Evolutionary conservation across 2,329 filamentous ascomycete species (phyloP), one percentile per base, ranked within the genome.

Genomic region (Aspergillus cejpii): DNA sequence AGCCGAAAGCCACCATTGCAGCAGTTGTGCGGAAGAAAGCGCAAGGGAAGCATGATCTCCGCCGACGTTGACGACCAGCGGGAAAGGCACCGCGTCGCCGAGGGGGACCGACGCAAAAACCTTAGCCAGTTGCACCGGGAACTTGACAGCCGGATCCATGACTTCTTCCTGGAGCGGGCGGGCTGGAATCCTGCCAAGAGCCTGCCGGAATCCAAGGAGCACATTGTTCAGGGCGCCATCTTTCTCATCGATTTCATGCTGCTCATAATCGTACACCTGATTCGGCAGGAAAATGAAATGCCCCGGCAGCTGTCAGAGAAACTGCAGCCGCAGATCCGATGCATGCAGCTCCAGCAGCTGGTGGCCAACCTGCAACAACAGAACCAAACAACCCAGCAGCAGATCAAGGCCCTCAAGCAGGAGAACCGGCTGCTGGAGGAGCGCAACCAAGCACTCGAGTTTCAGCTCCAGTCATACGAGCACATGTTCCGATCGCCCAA

Each of bases 131-230:
- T 67, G 19, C 63, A 66, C 43, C 63, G 63, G 12, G 63, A 67
- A 44, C 43, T 68, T 14, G 65, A 68, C 43, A 59, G 58, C 48
- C 62, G 65, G 3, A 60, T 68, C 27, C 63, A 65, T 39, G 63
- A 67, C 47, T 65, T 61, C 50, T 68, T 67, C 49, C 57, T 68
- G 5, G 61, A 66, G 49, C 57, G 58, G 12, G 66, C 66, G 12
- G 65, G 66, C 29, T 69, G 66, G 65, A 68, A 69, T 38, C 61
- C 59, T 15, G 58, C 61, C 27, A 67, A 68, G 49, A 67, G 61
- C 49, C 53, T 66, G 31, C 62, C 61, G 2, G 62, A 68, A 31
- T 69, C 66, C n/a, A 68, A 68, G 53, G 65, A 68, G 44, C 65
- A 68, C 47, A 67, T 67, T 15, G 62, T 67, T 10, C 62, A 66